Conservation (phyloP, 805 yeast genomes). For the Wickerhamiella azyma region DNA sequence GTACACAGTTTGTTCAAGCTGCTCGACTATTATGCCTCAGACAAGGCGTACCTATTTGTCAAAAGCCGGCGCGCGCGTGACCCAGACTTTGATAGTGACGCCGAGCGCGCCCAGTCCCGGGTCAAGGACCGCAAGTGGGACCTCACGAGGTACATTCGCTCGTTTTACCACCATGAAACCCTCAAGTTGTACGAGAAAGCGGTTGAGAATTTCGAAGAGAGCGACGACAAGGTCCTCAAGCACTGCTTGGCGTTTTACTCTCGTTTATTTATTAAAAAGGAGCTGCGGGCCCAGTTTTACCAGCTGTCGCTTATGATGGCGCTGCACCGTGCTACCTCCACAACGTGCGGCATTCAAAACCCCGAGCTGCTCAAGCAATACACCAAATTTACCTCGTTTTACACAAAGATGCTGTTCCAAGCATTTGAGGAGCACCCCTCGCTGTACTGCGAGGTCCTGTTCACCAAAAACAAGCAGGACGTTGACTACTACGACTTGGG, state of each 20-base stretch:
- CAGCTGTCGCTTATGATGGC: slow-evolving; percentile 61
- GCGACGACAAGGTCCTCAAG: slow-evolving; percentile 46
- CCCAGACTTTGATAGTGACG: slow-evolving; percentile 18
- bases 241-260: slow-evolving; percentile 58
- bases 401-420: slow-evolving; percentile 42
- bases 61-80: slow-evolving; percentile 24
- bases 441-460: slow-evolving; percentile 50
- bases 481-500: slow-evolving; percentile 50
- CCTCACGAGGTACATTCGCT: slow-evolving; percentile 30
- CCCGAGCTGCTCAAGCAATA: slow-evolving; percentile 41
- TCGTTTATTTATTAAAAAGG: slow-evolving; percentile 49
- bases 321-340: slow-evolving; percentile 38
- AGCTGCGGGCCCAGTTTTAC: slow-evolving; percentile 42
- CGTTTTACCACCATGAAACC: slow-evolving; percentile 43
- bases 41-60: slow-evolving; percentile 38
- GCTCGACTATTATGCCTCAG: slow-evolving; percentile 50
- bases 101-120: slow-evolving; percentile 23
- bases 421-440: slow-evolving; percentile 39
- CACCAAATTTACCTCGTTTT: slow-evolving; percentile 51
- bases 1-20: slow-evolving; percentile 52
- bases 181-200: slow-evolving; percentile 53
- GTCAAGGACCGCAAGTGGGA: slow-evolving; percentile 36
- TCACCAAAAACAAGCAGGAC: slow-evolving; percentile 39
- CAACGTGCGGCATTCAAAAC: slow-evolving; percentile 33
- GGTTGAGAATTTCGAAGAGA: slow-evolving; percentile 46